Percentiles rank a stretch among this genome's conserved stretches.
These are phyloP conservation scores for Colletotrichum scovillei DNA, from an alignment of 2,329 filamentous ascomycete species.

Conservation along the genomic window DNA sequence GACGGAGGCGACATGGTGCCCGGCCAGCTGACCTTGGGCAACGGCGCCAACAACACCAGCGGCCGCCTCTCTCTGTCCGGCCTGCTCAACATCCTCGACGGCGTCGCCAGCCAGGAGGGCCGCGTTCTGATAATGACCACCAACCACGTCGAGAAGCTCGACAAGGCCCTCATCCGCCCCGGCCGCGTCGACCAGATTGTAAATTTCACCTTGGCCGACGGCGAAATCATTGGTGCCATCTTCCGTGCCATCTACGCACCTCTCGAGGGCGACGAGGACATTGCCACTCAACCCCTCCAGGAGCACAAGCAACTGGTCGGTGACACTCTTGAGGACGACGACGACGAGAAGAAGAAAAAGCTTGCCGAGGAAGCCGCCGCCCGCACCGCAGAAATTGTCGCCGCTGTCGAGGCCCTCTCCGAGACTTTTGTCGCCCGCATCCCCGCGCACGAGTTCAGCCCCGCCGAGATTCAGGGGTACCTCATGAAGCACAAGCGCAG, in stretches of 20 bases:
- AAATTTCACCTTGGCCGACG: constrained; percentile 66
- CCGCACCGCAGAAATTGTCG: constrained; percentile 48
- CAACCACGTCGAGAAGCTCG: constrained; percentile 71
- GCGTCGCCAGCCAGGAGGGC: constrained; percentile 73
- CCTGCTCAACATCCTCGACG: constrained; percentile 84
- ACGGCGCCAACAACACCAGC: constrained; percentile 38
- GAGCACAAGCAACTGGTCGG: neutral
- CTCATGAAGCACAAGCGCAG: constrained; percentile 67
- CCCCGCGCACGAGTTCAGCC: constrained; percentile 67
- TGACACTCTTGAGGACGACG: neutral
- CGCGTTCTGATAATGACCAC: constrained; percentile 75
- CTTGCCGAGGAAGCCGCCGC: constrained; percentile 47
- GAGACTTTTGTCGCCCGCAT: constrained; percentile 60
- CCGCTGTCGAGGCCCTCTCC: constrained; percentile 59
- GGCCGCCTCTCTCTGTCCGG: constrained; percentile 75
- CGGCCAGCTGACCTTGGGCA: constrained; percentile 46
- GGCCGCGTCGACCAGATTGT: constrained; percentile 71
- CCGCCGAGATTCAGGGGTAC: constrained; percentile 70
- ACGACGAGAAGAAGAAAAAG: constrained; percentile 38
- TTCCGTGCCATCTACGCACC: constrained; percentile 69
- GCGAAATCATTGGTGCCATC: constrained; percentile 62
- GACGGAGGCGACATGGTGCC: constrained; percentile 45
- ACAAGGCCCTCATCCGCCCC: constrained; percentile 71
- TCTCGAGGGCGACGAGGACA: constrained; percentile 56
- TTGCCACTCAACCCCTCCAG: neutral